A percentile compares a stretch with the other conserved stretches of the same genome.
Conservation (phyloP, 2,329 filamentous ascomycete genomes). For the Emmonsiellopsis sp. region DNA sequence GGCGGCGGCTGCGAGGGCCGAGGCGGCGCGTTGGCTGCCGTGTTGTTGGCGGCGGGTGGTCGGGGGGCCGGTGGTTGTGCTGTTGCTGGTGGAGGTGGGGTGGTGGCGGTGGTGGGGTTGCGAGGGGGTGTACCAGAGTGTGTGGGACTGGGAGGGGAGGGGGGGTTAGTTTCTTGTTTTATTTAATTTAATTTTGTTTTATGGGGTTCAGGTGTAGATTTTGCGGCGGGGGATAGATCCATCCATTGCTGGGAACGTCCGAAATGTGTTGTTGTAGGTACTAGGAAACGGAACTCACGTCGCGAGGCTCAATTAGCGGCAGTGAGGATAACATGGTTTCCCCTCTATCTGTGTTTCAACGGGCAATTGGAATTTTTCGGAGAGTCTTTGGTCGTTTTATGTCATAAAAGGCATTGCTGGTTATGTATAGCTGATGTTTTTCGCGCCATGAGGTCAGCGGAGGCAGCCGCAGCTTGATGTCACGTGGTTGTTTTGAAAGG, state of each 20-base stretch:
- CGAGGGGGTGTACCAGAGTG: slow-evolving; percentile 63
- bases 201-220: neutral
- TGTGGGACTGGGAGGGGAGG: slow-evolving; percentile 48
- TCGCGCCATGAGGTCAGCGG: too few species aligned
- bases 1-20: slow-evolving; percentile 28
- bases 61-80: slow-evolving; percentile 18
- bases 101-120: slow-evolving; percentile 28
- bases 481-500: too few species aligned
- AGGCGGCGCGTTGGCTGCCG: slow-evolving; percentile 15
- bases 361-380: too few species aligned
- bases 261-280: too few species aligned
- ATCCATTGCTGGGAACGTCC: too few species aligned
- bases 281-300: slow-evolving; percentile 44
- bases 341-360: neutral
- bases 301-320: slow-evolving; percentile 59
- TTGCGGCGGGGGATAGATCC: slow-evolving; percentile 1
- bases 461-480: too few species aligned
- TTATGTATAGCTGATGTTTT: too few species aligned
- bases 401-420: too few species aligned
- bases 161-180: slow-evolving; percentile 13
- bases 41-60: slow-evolving; percentile 17
- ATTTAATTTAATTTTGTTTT: neutral
- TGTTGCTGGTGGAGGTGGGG: slow-evolving; percentile 18
- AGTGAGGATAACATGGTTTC: slow-evolving; percentile 51
- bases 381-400: too few species aligned